These are phyloP conservation scores for Macrocybe gigantea DNA, from an alignment of 768 basidiomycete species.

Conservation along the genomic window DNA sequence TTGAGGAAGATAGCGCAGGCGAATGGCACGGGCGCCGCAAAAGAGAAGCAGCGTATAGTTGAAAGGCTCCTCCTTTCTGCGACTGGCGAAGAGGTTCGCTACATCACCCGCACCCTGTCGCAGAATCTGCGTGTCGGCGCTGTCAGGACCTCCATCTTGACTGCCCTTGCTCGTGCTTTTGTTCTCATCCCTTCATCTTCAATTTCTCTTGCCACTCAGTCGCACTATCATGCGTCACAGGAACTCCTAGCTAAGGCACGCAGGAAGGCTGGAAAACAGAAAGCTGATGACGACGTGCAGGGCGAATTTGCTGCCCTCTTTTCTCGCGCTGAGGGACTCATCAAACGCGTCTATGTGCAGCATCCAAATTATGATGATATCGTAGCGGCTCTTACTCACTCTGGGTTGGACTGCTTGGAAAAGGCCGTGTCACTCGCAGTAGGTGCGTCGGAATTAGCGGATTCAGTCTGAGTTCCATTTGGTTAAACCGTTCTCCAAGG, in stretches of 20 bases:
- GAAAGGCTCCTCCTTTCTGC: conserved; percentile 81
- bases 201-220: conserved; percentile 9
- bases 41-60: conserved; percentile 71
- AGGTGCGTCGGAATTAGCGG: conserved; percentile 38
- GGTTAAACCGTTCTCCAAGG: conserved; percentile 29
- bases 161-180: conserved; percentile 74
- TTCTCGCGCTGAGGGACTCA: conserved; percentile 50
- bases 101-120: conserved; percentile 67
- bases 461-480: not conserved
- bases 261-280: conserved; percentile 12
- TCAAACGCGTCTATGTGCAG: conserved; percentile 70
- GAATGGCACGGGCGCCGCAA: conserved; percentile 73
- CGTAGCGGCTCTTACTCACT: conserved; percentile 49
- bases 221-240: conserved; percentile 18
- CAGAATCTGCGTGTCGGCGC: conserved; percentile 85
- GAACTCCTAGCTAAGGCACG: conserved; percentile 21
- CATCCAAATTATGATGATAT: conserved; percentile 78
- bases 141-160: conserved; percentile 75
- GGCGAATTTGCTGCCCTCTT: conserved; percentile 38
- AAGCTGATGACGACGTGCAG: conserved; percentile 20
- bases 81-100: conserved; percentile 84
- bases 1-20: conserved; percentile 60
- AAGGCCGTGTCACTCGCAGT: conserved; percentile 61
- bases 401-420: conserved; percentile 54
- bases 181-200: conserved; percentile 47